phyloP scores from a whole-genome alignment of 2,329 filamentous ascomycete genomes.

The Stachybotrys echinatus region DNA sequence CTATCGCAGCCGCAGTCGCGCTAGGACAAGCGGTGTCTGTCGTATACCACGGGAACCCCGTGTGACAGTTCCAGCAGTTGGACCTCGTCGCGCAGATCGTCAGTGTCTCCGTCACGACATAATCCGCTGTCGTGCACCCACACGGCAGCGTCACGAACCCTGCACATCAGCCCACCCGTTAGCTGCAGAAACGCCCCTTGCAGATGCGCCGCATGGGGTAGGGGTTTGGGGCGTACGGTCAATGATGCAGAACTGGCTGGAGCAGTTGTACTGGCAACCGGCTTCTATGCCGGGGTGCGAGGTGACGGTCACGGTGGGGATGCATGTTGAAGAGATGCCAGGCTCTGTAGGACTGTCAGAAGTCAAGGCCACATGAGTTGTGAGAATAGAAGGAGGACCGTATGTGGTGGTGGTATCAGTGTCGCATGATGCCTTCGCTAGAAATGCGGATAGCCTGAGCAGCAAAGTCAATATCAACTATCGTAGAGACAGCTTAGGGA shows the following conservation, averaged over 20 bases:
- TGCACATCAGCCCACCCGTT: background rate
- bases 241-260: constrained; percentile 9
- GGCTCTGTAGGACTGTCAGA: background rate
- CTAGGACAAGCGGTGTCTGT: background rate
- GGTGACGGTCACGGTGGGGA: constrained; percentile 11
- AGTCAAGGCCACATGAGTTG: no score
- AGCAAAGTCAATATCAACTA: no score
- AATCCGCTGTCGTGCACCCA: constrained; percentile 8
- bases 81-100: constrained; percentile 6
- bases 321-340: constrained; percentile 1
- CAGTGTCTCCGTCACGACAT: constrained; percentile 8
- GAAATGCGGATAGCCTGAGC: no score
- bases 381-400: no score
- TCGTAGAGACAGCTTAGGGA: no score
- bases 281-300: constrained; percentile 3
- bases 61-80: constrained; percentile 1
- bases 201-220: no score
- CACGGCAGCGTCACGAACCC: constrained; percentile 11
- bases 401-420: no score
- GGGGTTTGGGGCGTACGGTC: constrained; percentile 9
- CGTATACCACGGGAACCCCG: background rate
- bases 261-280: constrained; percentile 9
- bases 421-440: no score
- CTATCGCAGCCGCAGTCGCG: no score
- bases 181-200: background rate